Evolutionary conservation across 2,329 filamentous ascomycete genomes (phyloP), one percentile per base, ranked within the genome.

Genomic region (Fusarium verrucosum): DNA sequence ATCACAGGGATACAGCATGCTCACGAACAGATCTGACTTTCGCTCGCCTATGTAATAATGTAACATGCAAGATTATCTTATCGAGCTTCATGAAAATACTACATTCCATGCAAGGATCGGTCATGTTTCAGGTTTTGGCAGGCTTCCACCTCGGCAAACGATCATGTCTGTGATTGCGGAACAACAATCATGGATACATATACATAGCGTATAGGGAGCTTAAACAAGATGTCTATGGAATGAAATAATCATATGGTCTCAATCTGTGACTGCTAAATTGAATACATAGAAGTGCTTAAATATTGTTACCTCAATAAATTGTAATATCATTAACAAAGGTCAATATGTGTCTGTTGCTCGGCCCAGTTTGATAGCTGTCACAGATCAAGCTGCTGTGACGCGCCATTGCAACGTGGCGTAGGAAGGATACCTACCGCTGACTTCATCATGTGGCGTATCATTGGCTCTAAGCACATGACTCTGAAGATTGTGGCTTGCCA

Each of bases 291-390:
- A 14, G 25, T 7, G 17, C 13, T 42, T 17, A 19, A 22, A 8
- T 17, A 17, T 1, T 5, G n/a, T 16, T 42, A 19, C 2, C n/a
- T 32, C 11, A 19, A 4, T 5, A n/a, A 10, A 25, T 22, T n/a
- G 13, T 30, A 50, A 25, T 51, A 73, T 83, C 33, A 83, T 82
- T 26, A 81, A 25, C 9, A 33, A 22, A 14, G 20, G n/a, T 11
- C 23, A 14, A 49, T 13, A 14, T 22, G 30, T 7, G 7, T n/a
- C 40, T 22, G 33, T 19, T 22, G 30, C 33, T 19, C 45, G 33
- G 44, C 17, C n/a, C 33, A 41, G 45, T 49, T 49, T 49, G 45
- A 41, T 33, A 37, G 14, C 20, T 58, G 42, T 25, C 23, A 50
- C 25, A 50, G 36, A 37, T n/a, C 16, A 35, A 58, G 52, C 20